These are phyloP conservation scores for Colletotrichum echinochloae DNA, from an alignment of 2,329 filamentous ascomycete genomes.

Conservation along the genomic window DNA sequence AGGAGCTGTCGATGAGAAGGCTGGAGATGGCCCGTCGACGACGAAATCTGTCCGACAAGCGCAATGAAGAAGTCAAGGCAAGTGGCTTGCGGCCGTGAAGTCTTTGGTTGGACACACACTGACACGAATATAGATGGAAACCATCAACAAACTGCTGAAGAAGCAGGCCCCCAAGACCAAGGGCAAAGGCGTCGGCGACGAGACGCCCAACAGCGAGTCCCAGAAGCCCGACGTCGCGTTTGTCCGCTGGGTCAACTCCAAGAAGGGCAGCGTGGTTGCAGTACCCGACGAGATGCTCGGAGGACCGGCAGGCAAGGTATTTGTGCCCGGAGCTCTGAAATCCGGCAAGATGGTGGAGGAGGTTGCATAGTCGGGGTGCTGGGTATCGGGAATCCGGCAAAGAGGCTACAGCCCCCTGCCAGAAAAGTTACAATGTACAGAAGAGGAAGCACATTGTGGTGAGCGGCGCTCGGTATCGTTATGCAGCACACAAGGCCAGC, in stretches of 20 bases:
- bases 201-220: slow-evolving; percentile 59
- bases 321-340: slow-evolving; percentile 55
- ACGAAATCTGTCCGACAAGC: slow-evolving; percentile 73
- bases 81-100: slow-evolving; percentile 24
- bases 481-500: slow-evolving; percentile 7
- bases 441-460: background rate
- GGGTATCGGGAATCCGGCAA: background rate
- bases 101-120: background rate
- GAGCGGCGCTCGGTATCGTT: slow-evolving; percentile 15
- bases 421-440: background rate
- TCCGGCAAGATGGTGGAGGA: slow-evolving; percentile 67
- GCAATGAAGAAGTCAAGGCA: slow-evolving; percentile 74
- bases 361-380: slow-evolving; percentile 54
- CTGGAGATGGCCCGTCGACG: slow-evolving; percentile 72
- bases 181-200: slow-evolving; percentile 64
- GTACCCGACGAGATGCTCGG: slow-evolving; percentile 77
- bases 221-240: slow-evolving; percentile 70
- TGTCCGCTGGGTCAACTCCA: slow-evolving; percentile 78
- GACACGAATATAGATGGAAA: slow-evolving; percentile 75
- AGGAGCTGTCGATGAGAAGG: slow-evolving; percentile 71
- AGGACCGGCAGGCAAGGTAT: slow-evolving; percentile 71
- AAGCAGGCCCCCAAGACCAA: slow-evolving; percentile 85
- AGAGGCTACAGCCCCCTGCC: background rate
- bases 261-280: slow-evolving; percentile 70
- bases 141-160: slow-evolving; percentile 89